Conservation (phyloP, 2,329 filamentous ascomycete species). For the Scedosporium minutisporum region DNA sequence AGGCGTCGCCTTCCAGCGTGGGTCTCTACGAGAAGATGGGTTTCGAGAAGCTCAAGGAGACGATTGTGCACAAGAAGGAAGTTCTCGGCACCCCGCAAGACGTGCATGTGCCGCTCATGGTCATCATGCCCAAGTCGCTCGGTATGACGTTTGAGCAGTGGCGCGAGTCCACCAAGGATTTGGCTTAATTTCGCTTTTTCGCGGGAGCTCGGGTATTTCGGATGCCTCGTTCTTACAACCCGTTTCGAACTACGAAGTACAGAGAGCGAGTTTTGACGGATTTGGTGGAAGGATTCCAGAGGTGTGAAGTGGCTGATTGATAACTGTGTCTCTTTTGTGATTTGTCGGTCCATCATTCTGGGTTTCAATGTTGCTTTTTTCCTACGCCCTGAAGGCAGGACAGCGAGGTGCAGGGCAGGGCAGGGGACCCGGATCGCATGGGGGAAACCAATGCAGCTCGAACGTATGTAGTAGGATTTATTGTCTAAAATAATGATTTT, state of each 20-base stretch:
- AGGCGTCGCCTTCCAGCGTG: constrained; percentile 31
- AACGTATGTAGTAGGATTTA: too few relatives aligned
- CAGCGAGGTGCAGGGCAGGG: neutral
- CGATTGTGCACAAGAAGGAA: constrained; percentile 26
- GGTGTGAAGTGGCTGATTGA: neutral
- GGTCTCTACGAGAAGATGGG: constrained; percentile 36
- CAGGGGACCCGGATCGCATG: too few relatives aligned
- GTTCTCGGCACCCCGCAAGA: constrained; percentile 24
- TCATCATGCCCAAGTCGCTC: constrained; percentile 26
- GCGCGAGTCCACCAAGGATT: constrained; percentile 11
- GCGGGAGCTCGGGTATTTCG: neutral
- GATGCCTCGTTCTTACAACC: neutral
- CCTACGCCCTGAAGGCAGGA: neutral
- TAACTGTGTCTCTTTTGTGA: constrained; percentile 1
- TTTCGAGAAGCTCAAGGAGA: constrained; percentile 29
- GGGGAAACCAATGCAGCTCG: too few relatives aligned
- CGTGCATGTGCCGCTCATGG: constrained; percentile 30
- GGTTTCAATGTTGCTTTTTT: neutral
- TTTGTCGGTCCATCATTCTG: neutral
- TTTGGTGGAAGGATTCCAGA: neutral
- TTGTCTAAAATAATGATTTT: too few relatives aligned
- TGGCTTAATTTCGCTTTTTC: neutral
- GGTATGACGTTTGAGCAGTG: constrained; percentile 25
- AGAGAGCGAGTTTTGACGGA: neutral
- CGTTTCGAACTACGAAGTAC: neutral